Evolutionary conservation across 306 rosid species (phyloP).

Genomic region (Spatholobus suberectus): DNA sequence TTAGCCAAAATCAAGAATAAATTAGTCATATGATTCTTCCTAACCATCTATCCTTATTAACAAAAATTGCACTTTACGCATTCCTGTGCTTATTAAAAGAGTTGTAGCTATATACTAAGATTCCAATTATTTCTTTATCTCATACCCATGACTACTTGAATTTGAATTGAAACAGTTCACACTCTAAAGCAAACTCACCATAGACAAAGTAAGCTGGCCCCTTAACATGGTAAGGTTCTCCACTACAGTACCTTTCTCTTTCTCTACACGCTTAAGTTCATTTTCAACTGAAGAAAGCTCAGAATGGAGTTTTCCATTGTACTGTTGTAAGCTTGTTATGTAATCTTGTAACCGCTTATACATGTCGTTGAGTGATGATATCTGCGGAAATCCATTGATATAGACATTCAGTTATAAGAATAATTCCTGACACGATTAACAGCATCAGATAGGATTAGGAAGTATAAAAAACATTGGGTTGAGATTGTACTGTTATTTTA

Average conservation of each 20-base stretch:
- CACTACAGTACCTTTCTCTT: conserved; percentile 75
- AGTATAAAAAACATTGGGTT: not conserved
- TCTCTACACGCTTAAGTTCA: conserved; percentile 88
- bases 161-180: conserved; percentile 20
- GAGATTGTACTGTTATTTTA: conserved; percentile 33
- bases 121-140: not conserved
- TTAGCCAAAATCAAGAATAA: not conserved
- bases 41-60: not conserved
- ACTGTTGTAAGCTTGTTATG: conserved; percentile 91
- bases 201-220: conserved; percentile 85
- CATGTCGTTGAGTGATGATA: conserved; percentile 92
- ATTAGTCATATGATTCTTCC: conserved; percentile 10
- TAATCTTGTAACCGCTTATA: conserved; percentile 92
- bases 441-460: not conserved
- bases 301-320: conserved; percentile 91
- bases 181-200: conserved; percentile 59
- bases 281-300: conserved; percentile 91
- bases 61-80: not conserved
- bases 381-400: conserved; percentile 58
- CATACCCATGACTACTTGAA: not conserved
- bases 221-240: conserved; percentile 79
- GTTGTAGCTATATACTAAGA: conserved; percentile 18
- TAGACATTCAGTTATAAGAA: not conserved
- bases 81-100: not conserved
- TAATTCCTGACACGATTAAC: not conserved